Percentiles rank a stretch among this genome's conserved stretches.
These are phyloP conservation scores for Fusarium compactum DNA, from an alignment of 2,329 filamentous ascomycete genomes.

Conservation along the genomic window DNA sequence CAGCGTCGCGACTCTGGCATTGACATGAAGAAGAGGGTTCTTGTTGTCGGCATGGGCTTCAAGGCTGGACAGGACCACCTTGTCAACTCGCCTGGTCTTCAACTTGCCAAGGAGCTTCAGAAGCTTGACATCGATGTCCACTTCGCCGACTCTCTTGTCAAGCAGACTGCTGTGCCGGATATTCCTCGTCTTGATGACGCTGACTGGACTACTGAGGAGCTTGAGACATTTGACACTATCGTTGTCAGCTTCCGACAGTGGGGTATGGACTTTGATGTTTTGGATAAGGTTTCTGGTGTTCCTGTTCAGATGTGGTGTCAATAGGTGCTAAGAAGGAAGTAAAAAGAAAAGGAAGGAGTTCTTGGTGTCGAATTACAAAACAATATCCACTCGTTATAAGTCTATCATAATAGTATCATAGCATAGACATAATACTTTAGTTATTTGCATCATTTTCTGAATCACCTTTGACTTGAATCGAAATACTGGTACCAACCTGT, in stretches of 20 bases:
- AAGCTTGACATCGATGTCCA: conserved; percentile 31
- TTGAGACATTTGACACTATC: conserved; percentile 38
- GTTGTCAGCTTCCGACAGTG: conserved; percentile 32
- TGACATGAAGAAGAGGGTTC: conserved; percentile 17
- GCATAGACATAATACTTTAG: neutral
- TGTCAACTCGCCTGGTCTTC: conserved; percentile 37
- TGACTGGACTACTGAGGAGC: conserved; percentile 30
- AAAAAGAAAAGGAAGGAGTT: neutral
- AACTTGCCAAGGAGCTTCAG: conserved; percentile 30
- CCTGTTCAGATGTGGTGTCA: conserved; percentile 37
- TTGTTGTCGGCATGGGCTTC: conserved; percentile 41
- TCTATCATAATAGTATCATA: neutral
- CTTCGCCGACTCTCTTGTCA: conserved; percentile 40
- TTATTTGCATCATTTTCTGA: neutral
- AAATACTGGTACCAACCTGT: too few species aligned
- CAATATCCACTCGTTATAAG: neutral
- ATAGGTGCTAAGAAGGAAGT: neutral
- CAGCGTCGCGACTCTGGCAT: conserved; percentile 26
- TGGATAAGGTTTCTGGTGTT: conserved; percentile 14
- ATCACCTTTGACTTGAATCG: too few species aligned
- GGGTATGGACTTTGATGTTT: conserved; percentile 33
- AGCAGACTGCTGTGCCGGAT: conserved; percentile 26
- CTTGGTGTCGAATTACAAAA: neutral
- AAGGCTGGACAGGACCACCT: conserved; percentile 43
- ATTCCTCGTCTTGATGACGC: conserved; percentile 30